Conservation (phyloP, 768 basidiomycete species). For the Tricholoma matsutake region DNA sequence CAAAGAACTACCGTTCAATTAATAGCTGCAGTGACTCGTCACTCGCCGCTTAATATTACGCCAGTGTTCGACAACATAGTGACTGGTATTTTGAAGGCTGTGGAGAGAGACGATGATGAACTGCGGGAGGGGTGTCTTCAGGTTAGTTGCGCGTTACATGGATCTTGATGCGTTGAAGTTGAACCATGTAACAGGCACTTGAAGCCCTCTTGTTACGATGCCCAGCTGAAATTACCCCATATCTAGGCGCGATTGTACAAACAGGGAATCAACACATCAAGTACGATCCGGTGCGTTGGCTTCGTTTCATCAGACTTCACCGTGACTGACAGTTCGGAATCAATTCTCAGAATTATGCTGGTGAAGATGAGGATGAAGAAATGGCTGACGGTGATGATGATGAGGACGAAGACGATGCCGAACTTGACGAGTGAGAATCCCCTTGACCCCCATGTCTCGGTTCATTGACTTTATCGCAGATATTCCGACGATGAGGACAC, state of each 20-base stretch:
- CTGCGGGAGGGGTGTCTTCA: slow-evolving; percentile 77
- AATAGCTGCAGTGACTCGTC: slow-evolving; percentile 74
- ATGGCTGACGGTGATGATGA: slow-evolving; percentile 72
- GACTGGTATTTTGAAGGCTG: slow-evolving; percentile 66
- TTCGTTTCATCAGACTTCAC: background rate
- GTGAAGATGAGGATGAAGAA: slow-evolving; percentile 49
- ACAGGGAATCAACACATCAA: slow-evolving; percentile 52
- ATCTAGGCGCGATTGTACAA: slow-evolving; percentile 64
- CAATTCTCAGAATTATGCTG: slow-evolving; percentile 48
- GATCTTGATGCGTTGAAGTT: background rate
- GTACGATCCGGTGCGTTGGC: background rate
- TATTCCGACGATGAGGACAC: slow-evolving; percentile 98
- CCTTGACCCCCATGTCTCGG: background rate
- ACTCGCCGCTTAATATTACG: slow-evolving; percentile 66
- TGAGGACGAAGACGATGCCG: slow-evolving; percentile 79
- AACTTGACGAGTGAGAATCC: slow-evolving; percentile 61
- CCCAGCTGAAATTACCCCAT: slow-evolving; percentile 77
- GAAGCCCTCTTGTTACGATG: slow-evolving; percentile 84
- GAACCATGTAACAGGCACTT: slow-evolving; percentile 52
- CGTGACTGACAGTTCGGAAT: background rate
- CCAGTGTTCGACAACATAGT: slow-evolving; percentile 60
- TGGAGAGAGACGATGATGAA: slow-evolving; percentile 79
- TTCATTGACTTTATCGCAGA: slow-evolving; percentile 35
- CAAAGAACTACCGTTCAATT: slow-evolving; percentile 79
- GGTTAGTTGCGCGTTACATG: slow-evolving; percentile 33